phyloP scores from a whole-genome alignment of 257 asterid genomes.

The Nicotiana benthamiana region DNA sequence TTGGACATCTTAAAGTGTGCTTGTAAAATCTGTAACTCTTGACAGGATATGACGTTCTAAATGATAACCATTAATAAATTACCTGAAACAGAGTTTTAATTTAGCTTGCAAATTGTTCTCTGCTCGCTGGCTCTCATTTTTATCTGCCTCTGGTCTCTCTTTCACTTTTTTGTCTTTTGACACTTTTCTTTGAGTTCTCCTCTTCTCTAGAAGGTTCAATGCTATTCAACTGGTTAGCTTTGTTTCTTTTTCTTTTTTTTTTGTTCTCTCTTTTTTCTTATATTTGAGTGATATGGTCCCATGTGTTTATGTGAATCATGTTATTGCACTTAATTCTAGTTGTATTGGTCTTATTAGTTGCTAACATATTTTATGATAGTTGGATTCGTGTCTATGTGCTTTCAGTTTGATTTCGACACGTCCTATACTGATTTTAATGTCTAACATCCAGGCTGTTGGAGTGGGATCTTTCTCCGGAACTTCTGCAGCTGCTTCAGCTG shows the following conservation, averaged over 20 bases:
- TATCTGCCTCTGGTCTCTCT: neutral
- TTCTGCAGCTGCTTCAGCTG: slow-evolving; percentile 82
- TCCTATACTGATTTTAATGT: slow-evolving; percentile 19
- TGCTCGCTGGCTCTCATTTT: neutral
- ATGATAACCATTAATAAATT: neutral
- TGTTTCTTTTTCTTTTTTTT: neutral
- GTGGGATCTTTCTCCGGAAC: slow-evolving; percentile 91
- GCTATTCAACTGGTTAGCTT: neutral
- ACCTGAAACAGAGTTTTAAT: neutral
- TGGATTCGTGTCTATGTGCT: neutral
- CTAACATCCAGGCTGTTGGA: slow-evolving; percentile 76
- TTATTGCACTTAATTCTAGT: neutral
- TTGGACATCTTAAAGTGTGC: slow-evolving; percentile 8
- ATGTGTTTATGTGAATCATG: neutral
- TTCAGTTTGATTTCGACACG: slow-evolving; percentile 4
- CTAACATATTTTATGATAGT: neutral
- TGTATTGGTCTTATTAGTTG: neutral
- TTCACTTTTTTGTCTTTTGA: neutral
- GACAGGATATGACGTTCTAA: neutral
- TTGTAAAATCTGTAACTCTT: neutral
- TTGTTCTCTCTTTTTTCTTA: neutral
- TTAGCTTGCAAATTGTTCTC: neutral
- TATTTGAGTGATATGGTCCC: neutral
- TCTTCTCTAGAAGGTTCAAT: neutral
- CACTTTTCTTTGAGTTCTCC: neutral